A percentile compares a stretch with the other conserved stretches of the same genome.
Evolutionary conservation across 495 filamentous ascomycete genomes (phyloP).

Genomic region (Aspergillus leporis): DNA sequence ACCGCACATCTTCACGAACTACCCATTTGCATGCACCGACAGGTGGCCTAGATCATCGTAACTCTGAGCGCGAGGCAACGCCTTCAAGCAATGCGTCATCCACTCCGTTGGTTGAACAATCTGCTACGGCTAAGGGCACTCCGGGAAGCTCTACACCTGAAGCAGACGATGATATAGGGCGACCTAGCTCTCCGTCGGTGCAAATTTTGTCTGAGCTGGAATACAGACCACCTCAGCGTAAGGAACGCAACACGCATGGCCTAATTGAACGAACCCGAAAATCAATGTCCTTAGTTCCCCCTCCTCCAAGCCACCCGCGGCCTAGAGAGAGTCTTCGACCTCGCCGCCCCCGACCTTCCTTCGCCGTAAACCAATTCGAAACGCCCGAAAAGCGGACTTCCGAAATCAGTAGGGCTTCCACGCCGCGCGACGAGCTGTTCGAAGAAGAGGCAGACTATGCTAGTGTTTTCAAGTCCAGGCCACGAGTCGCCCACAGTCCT

Average conservation of each 20-base stretch:
- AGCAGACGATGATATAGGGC: background rate
- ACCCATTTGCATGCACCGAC: background rate
- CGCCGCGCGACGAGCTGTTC: slow-evolving; percentile 60
- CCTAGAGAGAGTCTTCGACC: slow-evolving; percentile 30
- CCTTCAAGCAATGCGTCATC: background rate
- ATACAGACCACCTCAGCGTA: slow-evolving; percentile 23
- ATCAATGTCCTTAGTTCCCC: slow-evolving; percentile 67
- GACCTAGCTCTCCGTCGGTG: slow-evolving; percentile 7
- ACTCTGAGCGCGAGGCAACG: background rate
- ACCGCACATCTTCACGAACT: slow-evolving; percentile 6
- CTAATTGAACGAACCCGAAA: slow-evolving; percentile 77
- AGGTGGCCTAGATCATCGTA: background rate
- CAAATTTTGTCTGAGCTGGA: slow-evolving; percentile 26
- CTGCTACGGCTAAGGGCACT: background rate
- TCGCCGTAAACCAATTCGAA: slow-evolving; percentile 63
- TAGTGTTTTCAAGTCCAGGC: slow-evolving; percentile 82
- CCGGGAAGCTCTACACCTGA: background rate
- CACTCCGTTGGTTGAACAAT: background rate
- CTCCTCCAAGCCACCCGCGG: slow-evolving; percentile 23
- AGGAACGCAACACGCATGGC: slow-evolving; percentile 28
- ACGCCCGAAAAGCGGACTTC: slow-evolving; percentile 42
- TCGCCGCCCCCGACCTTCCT: slow-evolving; percentile 50
- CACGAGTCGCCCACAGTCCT: slow-evolving; percentile 77
- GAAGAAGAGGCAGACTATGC: slow-evolving; percentile 74
- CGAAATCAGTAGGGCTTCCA: slow-evolving; percentile 39